Evolutionary conservation across 2,329 filamentous ascomycete species (phyloP).

Genomic region (Cytospora schulzeri): DNA sequence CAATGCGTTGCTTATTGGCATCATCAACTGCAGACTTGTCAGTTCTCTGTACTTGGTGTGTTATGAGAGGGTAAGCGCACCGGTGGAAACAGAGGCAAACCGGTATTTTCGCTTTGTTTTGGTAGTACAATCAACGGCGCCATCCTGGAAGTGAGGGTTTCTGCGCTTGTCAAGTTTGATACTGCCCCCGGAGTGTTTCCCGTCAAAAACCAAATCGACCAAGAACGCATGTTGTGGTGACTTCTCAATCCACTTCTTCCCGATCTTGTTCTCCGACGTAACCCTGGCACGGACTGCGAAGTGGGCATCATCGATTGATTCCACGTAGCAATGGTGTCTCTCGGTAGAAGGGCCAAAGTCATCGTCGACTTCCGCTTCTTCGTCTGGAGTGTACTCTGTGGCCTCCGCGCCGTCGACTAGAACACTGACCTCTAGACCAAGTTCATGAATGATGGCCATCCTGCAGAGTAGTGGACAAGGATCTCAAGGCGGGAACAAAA

Average conservation of each 20-base stretch:
- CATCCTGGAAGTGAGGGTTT: not conserved
- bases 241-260: not conserved
- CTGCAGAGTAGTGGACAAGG: not conserved
- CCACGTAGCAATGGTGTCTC: constrained; percentile 33
- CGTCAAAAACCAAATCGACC: not conserved
- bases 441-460: constrained; percentile 12
- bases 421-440: constrained; percentile 17
- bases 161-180: no score
- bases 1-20: constrained; percentile 15
- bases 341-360: not conserved
- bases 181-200: no score
- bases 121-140: not conserved
- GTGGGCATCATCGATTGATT: constrained; percentile 34
- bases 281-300: constrained; percentile 33
- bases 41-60: not conserved
- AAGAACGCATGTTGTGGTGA: constrained; percentile 22
- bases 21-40: constrained; percentile 5
- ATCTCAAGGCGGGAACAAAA: not conserved
- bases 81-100: constrained; percentile 7
- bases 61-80: not conserved
- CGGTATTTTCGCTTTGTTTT: not conserved
- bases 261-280: not conserved
- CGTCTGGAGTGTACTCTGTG: constrained; percentile 3
- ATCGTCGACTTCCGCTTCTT: constrained; percentile 23
- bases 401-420: not conserved